These are phyloP conservation scores for Hypoxylon sp. DNA, from an alignment of 2,329 filamentous ascomycete genomes.

Conservation along the genomic window DNA sequence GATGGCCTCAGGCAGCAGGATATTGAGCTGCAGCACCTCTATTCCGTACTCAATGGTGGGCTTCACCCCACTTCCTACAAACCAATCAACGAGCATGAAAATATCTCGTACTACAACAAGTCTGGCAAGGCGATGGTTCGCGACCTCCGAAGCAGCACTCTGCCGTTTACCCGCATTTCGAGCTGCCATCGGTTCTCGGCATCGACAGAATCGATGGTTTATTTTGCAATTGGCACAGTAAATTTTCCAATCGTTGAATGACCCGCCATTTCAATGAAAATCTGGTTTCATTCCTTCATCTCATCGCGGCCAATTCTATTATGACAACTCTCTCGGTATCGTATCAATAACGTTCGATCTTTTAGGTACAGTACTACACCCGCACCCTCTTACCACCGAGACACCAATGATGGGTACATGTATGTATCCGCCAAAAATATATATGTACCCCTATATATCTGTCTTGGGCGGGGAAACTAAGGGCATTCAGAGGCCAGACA, in stretches of 20 bases:
- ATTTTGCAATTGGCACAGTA: slow-evolving; percentile 4
- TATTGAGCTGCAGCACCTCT: slow-evolving; percentile 1
- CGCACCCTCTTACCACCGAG: too few species aligned
- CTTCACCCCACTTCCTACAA: slow-evolving; percentile 15
- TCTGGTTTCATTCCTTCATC: slow-evolving; percentile 5
- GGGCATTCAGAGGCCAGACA: too few species aligned
- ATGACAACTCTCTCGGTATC: background rate
- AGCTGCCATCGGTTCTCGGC: background rate
- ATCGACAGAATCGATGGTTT: background rate
- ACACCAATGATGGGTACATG: background rate
- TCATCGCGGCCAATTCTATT: background rate
- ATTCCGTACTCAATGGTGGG: background rate
- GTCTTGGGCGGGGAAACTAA: slow-evolving; percentile 14
- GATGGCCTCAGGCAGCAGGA: slow-evolving; percentile 20
- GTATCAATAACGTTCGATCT: slow-evolving; percentile 1
- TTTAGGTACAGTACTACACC: too few species aligned
- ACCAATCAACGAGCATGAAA: slow-evolving; percentile 17
- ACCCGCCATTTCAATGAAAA: slow-evolving; percentile 11
- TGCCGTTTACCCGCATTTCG: slow-evolving; percentile 11
- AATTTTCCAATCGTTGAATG: slow-evolving; percentile 11
- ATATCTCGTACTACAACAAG: slow-evolving; percentile 1
- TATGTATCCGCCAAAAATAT: too few species aligned
- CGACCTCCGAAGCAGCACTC: slow-evolving; percentile 17
- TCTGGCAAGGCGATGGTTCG: slow-evolving; percentile 29
- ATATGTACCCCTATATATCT: too few species aligned